These are phyloP conservation scores for Macadamia tetraphylla DNA, from an alignment of 164 flowering plant species.

Conservation along the genomic window DNA sequence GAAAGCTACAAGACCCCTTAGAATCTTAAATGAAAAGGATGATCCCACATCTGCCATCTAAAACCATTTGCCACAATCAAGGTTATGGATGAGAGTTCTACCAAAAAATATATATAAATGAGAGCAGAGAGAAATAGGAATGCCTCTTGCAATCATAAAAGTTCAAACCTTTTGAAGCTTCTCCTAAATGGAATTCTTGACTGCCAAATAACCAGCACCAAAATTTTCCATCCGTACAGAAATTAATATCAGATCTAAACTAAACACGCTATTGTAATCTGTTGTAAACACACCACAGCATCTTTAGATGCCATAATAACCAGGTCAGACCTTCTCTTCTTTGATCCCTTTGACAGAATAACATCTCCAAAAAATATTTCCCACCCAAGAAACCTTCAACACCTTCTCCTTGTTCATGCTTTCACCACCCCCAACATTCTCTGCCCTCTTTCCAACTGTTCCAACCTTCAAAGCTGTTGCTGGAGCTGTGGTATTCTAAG, in stretches of 20 bases:
- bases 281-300: constrained; percentile 50
- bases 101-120: too few species aligned
- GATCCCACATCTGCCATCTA: too few species aligned
- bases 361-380: constrained; percentile 62
- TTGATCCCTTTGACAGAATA: constrained; percentile 34
- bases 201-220: background rate
- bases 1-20: too few species aligned
- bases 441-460: constrained; percentile 5
- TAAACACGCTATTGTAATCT: background rate
- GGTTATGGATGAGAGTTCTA: too few species aligned
- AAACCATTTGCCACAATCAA: too few species aligned
- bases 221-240: background rate
- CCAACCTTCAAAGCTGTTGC: constrained; percentile 14
- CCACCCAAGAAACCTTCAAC: constrained; percentile 81
- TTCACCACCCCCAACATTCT: constrained; percentile 13
- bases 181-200: constrained; percentile 60
- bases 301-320: constrained; percentile 75
- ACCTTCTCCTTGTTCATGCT: constrained; percentile 52
- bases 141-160: background rate
- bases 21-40: too few species aligned
- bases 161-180: constrained; percentile 59
- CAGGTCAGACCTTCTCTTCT: constrained; percentile 66
- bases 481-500: constrained; percentile 22
- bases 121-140: too few species aligned
- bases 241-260: background rate